phyloP scores from a whole-genome alignment of 2,329 filamentous ascomycete species.

The Cephalotrichum gorgonifer region DNA sequence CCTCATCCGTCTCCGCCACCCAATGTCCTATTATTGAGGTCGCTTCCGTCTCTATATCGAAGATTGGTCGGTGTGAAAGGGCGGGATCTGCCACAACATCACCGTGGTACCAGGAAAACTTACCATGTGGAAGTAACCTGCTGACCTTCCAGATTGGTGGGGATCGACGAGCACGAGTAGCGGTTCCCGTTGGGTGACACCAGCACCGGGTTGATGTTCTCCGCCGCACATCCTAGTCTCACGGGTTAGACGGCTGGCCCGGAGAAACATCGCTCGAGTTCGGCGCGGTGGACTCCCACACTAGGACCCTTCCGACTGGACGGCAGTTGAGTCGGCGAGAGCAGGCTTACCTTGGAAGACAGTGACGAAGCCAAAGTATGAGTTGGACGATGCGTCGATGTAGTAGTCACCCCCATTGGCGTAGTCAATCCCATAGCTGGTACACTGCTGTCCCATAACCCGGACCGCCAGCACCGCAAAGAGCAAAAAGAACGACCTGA shows the following conservation, averaged over 20 bases:
- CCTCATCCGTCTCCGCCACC: too few relatives aligned
- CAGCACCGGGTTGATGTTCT: constrained; percentile 22
- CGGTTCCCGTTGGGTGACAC: constrained; percentile 20
- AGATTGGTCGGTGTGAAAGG: too few relatives aligned
- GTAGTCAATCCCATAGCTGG: constrained; percentile 26
- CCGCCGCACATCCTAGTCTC: constrained; percentile 19
- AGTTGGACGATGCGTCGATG: constrained; percentile 24
- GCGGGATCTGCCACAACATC: too few relatives aligned
- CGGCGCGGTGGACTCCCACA: too few relatives aligned
- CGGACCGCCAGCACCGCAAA: constrained; percentile 12
- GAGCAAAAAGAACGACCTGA: constrained; percentile 6
- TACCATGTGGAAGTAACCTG: constrained; percentile 27
- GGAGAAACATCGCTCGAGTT: too few relatives aligned
- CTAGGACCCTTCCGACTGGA: too few relatives aligned
- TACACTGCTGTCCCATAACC: constrained; percentile 16
- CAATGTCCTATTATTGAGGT: too few relatives aligned
- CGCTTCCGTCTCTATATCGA: too few relatives aligned
- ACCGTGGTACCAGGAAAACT: constrained; percentile 3
- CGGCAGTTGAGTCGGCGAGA: too few relatives aligned
- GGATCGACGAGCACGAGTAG: constrained; percentile 24
- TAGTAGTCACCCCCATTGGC: constrained; percentile 26
- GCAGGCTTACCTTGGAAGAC: constrained; percentile 22
- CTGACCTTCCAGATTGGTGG: constrained; percentile 20
- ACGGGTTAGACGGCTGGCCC: constrained; percentile 2
- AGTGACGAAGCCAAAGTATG: constrained; percentile 25